Base-by-base conservation (phyloP, 805 yeast genomes). In the Pichia rugopelliculosa region DNA sequence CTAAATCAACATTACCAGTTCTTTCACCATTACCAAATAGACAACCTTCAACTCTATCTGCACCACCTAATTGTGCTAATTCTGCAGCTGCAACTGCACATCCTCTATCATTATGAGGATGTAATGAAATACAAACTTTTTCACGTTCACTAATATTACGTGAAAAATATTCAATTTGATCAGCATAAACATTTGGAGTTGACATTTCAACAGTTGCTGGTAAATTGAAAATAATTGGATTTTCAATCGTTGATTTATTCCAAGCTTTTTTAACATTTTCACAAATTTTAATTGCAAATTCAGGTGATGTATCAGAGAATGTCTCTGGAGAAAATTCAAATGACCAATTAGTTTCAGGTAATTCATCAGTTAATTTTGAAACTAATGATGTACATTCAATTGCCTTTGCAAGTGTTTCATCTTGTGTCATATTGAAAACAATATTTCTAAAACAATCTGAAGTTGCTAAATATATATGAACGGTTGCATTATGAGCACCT, bases 81-180 rank as follows among this genome's bases (percentile, higher is more conserved):
- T 85, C 95, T 4, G 89, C 83, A 33, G 93, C 93, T 11, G 91
- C 93, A n/a, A 85, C 90, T 13, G 86, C 90, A 63, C 91, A 84
- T 21, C 95, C 95, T 59, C 95, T 75, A 67, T 85, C 93, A 56
- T 85, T 85, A 66, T 85, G 95, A 27, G 88, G 86, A 64, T 85
- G 95, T 47, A 86, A 74, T 13, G 93, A 84, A 44, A 85, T 76
- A 57, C 87, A 79, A 22, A 86, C 76, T 54, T 74, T 81, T 48
- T 83, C 86, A 54, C 95, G 77, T 53, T 84, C 76, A 41, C 77
- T 57, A 47, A 85, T 76, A 51, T 77, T 68, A 15, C 76, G 77
- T 42, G 78, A 61, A 57, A 85, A 85, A 63, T 76, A 84, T 70
- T 85, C 95, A 50, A 85, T 80, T 71, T 84, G 93, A 62, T 85